Conservation (phyloP, 495 filamentous ascomycete genomes). For the Penicillium atrosanguineum region DNA sequence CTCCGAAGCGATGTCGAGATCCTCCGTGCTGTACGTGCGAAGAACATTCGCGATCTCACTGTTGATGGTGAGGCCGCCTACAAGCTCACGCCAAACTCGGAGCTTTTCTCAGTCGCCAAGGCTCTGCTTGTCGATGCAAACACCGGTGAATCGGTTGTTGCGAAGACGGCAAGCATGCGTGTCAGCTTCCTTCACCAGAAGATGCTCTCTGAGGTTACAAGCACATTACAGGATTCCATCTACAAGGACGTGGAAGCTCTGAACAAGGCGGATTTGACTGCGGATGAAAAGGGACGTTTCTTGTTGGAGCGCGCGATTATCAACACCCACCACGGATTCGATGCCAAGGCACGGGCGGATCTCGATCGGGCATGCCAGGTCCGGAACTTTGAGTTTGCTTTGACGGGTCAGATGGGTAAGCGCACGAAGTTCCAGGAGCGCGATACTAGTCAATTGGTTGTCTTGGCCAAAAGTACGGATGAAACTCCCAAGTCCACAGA, state of each 20-base stretch:
- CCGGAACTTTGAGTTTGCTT: conserved; percentile 72
- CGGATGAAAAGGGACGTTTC: conserved; percentile 57
- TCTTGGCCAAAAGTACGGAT: conserved; percentile 73
- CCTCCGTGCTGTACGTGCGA: conserved; percentile 39
- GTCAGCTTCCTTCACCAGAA: conserved; percentile 86
- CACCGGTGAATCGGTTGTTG: conserved; percentile 36
- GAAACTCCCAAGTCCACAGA: conserved; percentile 17
- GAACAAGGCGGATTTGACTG: conserved; percentile 38
- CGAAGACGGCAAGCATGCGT: conserved; percentile 54
- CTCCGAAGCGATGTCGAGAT: conserved; percentile 27
- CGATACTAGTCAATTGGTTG: conserved; percentile 86
- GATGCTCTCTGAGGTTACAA: conserved; percentile 74
- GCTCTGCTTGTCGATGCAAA: conserved; percentile 38
- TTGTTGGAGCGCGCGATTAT: conserved; percentile 79
- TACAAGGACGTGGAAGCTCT: conserved; percentile 50
- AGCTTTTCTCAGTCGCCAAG: conserved; percentile 77
- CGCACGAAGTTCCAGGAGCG: conserved; percentile 89
- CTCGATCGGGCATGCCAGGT: conserved; percentile 60
- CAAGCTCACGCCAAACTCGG: conserved; percentile 74
- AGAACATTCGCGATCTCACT: conserved; percentile 62
- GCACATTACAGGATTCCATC: conserved; percentile 57
- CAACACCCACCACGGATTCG: conserved; percentile 80
- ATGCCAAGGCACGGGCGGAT: conserved; percentile 69
- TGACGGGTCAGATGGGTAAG: conserved; percentile 87
- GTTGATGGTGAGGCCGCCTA: conserved; percentile 87